Evolutionary conservation across 2,329 filamentous ascomycete genomes (phyloP).

Genomic region (Exophiala sp.): DNA sequence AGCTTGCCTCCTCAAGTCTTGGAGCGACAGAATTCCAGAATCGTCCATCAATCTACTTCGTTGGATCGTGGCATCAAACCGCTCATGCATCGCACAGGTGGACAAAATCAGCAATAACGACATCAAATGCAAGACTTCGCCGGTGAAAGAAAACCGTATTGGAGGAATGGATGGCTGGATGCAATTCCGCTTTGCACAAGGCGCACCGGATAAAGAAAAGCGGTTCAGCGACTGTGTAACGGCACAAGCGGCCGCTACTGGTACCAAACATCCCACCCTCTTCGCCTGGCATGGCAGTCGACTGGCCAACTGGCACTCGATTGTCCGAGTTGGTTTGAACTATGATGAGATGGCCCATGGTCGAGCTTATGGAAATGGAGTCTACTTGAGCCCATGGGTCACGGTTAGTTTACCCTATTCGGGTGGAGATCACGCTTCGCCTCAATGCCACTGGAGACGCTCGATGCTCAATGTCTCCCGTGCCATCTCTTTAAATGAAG

Average conservation of each 20-base stretch:
- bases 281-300: constrained; percentile 83
- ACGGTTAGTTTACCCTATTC: constrained; percentile 52
- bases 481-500: constrained; percentile 73
- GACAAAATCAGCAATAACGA: constrained; percentile 39
- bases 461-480: constrained; percentile 56
- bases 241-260: constrained; percentile 35
- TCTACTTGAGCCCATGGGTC: constrained; percentile 66
- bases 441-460: constrained; percentile 53
- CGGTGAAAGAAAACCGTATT: constrained; percentile 47
- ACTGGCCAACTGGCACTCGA: constrained; percentile 79
- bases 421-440: not conserved
- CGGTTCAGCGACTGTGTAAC: constrained; percentile 62
- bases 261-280: constrained; percentile 57
- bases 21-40: constrained; percentile 57
- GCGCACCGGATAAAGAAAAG: constrained; percentile 78
- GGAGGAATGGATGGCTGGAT: constrained; percentile 61
- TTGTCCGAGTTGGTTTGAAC: constrained; percentile 74
- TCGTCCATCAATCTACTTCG: constrained; percentile 64
- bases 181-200: constrained; percentile 84
- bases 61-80: constrained; percentile 87
- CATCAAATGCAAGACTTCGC: not conserved
- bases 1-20: constrained; percentile 43
- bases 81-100: constrained; percentile 77
- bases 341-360: constrained; percentile 60
- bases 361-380: constrained; percentile 68